Percentiles rank a stretch among this genome's conserved stretches.
Conservation (phyloP, 495 filamentous ascomycete species). For the Podospora bellae-mahoneyi region DNA sequence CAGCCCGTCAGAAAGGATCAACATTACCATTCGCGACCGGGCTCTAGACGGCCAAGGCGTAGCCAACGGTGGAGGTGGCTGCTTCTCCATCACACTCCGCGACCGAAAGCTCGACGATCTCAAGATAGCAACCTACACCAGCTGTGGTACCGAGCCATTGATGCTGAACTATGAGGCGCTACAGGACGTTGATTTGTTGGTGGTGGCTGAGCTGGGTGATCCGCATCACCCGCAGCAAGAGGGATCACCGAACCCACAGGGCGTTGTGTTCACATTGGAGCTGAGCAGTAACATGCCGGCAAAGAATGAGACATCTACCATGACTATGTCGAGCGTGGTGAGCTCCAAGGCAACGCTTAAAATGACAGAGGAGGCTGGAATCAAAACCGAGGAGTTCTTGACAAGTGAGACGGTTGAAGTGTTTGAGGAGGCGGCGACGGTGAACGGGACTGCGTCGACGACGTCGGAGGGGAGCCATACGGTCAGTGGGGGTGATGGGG, state of each 20-base stretch:
- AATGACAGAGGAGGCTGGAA: neutral
- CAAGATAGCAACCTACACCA: neutral
- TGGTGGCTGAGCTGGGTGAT: slow-evolving; percentile 13
- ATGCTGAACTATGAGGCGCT: slow-evolving; percentile 9
- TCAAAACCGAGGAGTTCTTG: neutral
- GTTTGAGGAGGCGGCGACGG: neutral
- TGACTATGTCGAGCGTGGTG: slow-evolving; percentile 1
- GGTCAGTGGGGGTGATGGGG: neutral
- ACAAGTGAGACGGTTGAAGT: slow-evolving; percentile 16
- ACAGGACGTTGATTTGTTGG: slow-evolving; percentile 7
- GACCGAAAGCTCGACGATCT: neutral
- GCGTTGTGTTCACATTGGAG: slow-evolving; percentile 9
- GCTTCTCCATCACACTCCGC: slow-evolving; percentile 13
- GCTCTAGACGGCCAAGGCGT: slow-evolving; percentile 3
- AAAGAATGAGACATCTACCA: slow-evolving; percentile 11
- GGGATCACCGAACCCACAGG: neutral
- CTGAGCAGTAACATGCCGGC: slow-evolving; percentile 14
- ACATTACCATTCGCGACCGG: slow-evolving; percentile 20
- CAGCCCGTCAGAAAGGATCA: slow-evolving; percentile 14
- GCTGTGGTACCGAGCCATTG: slow-evolving; percentile 19
- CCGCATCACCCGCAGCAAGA: neutral
- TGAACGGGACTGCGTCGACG: neutral
- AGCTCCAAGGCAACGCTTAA: slow-evolving; percentile 4
- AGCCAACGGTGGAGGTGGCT: slow-evolving; percentile 7
- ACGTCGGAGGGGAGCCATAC: neutral